phyloP scores from a whole-genome alignment of 1,284 basidiomycete species.

The Cystobasidiaceae sp. region DNA sequence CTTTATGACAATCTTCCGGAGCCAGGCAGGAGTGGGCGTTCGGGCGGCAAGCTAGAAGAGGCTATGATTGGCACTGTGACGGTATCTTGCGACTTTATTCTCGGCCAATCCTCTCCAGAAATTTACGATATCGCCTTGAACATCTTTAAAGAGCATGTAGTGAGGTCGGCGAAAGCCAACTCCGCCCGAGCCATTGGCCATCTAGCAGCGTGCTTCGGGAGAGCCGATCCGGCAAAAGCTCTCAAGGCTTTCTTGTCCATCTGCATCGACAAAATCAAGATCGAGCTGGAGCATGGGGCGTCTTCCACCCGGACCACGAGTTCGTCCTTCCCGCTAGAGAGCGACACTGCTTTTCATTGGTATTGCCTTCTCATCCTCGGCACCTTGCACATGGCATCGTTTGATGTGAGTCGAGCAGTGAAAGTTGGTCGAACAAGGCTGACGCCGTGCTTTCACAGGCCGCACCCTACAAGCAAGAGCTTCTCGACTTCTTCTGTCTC shows the following conservation, averaged over 20 bases:
- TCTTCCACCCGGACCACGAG: conserved; percentile 85
- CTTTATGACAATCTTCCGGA: conserved; percentile 92
- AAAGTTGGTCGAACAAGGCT: too few relatives aligned
- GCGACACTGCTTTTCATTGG: conserved; percentile 92
- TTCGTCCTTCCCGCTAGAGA: conserved; percentile 72
- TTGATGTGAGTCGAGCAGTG: conserved; percentile 51
- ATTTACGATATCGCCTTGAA: conserved; percentile 82
- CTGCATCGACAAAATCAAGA: conserved; percentile 72
- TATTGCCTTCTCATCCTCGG: conserved; percentile 74
- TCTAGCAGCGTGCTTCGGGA: conserved; percentile 77
- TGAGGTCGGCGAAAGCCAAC: conserved; percentile 61
- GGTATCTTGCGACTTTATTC: conserved; percentile 71
- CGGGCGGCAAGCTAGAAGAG: conserved; percentile 82
- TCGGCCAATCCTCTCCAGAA: conserved; percentile 79
- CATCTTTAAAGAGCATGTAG: conserved; percentile 77
- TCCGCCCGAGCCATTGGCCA: conserved; percentile 85
- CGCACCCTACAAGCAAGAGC: conserved; percentile 62
- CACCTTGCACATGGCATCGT: conserved; percentile 66
- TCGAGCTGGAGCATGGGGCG: conserved; percentile 84
- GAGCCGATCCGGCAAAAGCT: conserved; percentile 69
- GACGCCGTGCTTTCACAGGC: conserved; percentile 54
- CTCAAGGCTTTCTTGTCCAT: conserved; percentile 63
- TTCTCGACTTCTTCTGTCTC: conserved; percentile 64
- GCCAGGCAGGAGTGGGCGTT: conserved; percentile 54
- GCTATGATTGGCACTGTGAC: conserved; percentile 74